Evolutionary conservation across 106 monocot species (phyloP).

Genomic region (Acorus calamus): DNA sequence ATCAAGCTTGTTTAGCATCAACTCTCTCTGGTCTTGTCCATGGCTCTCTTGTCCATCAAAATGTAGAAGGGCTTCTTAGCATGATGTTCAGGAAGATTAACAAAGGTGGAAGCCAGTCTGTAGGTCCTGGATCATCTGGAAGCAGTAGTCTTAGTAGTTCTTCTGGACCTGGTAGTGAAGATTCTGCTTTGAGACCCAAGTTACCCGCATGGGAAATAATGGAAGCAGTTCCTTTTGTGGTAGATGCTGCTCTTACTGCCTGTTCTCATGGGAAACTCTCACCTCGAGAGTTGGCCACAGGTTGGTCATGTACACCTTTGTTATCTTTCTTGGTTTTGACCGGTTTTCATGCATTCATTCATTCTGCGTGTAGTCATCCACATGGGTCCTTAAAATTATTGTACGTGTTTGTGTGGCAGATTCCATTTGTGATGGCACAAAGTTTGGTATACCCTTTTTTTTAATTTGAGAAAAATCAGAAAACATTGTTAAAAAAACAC

Average conservation of each 20-base stretch:
- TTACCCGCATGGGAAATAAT: constrained; percentile 96
- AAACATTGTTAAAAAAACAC: too few species aligned
- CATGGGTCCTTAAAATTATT: too few species aligned
- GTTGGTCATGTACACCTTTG: constrained; percentile 22
- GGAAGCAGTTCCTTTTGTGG: constrained; percentile 97
- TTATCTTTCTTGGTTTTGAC: neutral
- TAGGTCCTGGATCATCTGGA: constrained; percentile 46
- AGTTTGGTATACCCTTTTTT: too few species aligned
- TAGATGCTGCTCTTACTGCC: constrained; percentile 93
- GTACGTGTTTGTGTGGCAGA: too few species aligned
- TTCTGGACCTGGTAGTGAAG: constrained; percentile 60
- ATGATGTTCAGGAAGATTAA: constrained; percentile 92
- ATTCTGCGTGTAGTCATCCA: too few species aligned
- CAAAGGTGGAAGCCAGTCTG: constrained; percentile 48
- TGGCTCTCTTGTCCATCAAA: constrained; percentile 86
- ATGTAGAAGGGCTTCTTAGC: constrained; percentile 72
- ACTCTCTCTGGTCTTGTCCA: constrained; percentile 82
- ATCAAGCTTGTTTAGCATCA: constrained; percentile 97
- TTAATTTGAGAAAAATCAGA: too few species aligned
- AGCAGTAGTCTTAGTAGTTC: constrained; percentile 73
- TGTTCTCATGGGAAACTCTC: constrained; percentile 85
- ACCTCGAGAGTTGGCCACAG: constrained; percentile 93
- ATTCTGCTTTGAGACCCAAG: constrained; percentile 43
- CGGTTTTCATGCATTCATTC: neutral
- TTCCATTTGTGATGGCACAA: too few species aligned